Evolutionary conservation across 2,329 filamentous ascomycete genomes (phyloP).

Genomic region (Alternaria infectoria): DNA sequence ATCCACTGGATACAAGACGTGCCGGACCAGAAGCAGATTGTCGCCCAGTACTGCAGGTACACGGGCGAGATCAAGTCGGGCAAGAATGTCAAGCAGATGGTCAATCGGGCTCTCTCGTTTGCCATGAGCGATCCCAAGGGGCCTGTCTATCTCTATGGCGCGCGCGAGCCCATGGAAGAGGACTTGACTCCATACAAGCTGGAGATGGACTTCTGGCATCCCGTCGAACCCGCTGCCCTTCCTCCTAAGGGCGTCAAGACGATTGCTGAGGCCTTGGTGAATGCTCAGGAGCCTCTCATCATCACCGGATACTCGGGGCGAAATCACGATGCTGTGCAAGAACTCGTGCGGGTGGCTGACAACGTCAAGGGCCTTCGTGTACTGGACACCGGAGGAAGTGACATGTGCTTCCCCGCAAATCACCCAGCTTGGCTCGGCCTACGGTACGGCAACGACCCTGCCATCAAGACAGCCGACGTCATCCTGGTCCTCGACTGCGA

Average conservation of each 20-base stretch:
- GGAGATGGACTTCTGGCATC: constrained; percentile 72
- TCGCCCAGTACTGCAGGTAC: constrained; percentile 86
- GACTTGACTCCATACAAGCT: constrained; percentile 69
- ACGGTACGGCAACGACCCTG: constrained; percentile 74
- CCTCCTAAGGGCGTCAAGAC: constrained; percentile 60
- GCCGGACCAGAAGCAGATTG: constrained; percentile 79
- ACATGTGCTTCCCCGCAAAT: constrained; percentile 74
- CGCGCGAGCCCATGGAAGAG: constrained; percentile 82
- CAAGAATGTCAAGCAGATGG: constrained; percentile 86
- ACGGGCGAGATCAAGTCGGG: constrained; percentile 82
- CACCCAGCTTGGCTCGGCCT: constrained; percentile 68
- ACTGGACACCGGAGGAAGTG: constrained; percentile 76
- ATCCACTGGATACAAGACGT: constrained; percentile 89
- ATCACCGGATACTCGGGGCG: constrained; percentile 75
- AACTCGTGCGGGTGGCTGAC: constrained; percentile 71
- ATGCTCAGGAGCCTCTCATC: constrained; percentile 70
- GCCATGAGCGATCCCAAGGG: constrained; percentile 78
- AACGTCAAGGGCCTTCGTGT: constrained; percentile 72
- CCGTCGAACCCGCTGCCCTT: constrained; percentile 71
- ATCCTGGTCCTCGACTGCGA: constrained; percentile 89
- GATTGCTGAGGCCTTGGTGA: constrained; percentile 68
- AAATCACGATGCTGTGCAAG: constrained; percentile 67
- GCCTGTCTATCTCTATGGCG: constrained; percentile 79
- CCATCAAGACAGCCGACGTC: constrained; percentile 77
- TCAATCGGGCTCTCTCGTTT: constrained; percentile 83